Base-by-base conservation (phyloP, 768 basidiomycete species). In the Lactarius sanguifluus region DNA sequence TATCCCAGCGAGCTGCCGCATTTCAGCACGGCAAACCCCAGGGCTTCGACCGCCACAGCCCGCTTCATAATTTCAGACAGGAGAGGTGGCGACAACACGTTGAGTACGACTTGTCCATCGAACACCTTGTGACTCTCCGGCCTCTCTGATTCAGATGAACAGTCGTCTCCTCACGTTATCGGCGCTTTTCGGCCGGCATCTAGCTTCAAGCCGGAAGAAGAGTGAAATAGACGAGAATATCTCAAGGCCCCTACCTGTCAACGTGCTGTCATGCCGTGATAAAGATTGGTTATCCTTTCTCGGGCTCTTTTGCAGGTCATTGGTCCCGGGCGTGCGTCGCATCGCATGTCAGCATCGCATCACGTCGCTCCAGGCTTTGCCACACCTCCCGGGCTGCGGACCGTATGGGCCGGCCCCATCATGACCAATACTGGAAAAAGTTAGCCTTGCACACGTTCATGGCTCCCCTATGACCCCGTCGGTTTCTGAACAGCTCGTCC, bases 1-100 rank as follows among this genome's bases (percentile, higher is more conserved):
- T 32, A 41, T 57, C 61, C 36, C 23, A 62, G 56, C 55, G 28
- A 62, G 36, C 36, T 62, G 38, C 47, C 8, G 23, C 56, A 28
- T 61, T 65, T n/a, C 25, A 47, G 65, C 50, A 40, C 25, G 50
- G 13, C 50, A 52, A 52, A 6, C 20, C 38, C 45, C 15, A 59
- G 40, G 50, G 47, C 47, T 50, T 25, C 47, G 12, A 13, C 23
- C 23, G 50, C 23, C 15, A 5, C 47, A 13, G 9, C 50, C 50
- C 47, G 9, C n/a, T 23, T 41, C 16, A 12, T 50, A 7, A n/a
- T 25, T 23, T 25, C 13, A 28, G 25, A 28, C 23, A 52, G 5
- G 47, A 23, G 47, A 2, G 12, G 45, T 4, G 45, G 45, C 45
- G 9, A 47, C 45, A 47, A 23, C n/a, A 9, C n/a, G 16, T 0